Conservation (phyloP, 306 rosid genomes). For the Astragalus membranaceus region DNA sequence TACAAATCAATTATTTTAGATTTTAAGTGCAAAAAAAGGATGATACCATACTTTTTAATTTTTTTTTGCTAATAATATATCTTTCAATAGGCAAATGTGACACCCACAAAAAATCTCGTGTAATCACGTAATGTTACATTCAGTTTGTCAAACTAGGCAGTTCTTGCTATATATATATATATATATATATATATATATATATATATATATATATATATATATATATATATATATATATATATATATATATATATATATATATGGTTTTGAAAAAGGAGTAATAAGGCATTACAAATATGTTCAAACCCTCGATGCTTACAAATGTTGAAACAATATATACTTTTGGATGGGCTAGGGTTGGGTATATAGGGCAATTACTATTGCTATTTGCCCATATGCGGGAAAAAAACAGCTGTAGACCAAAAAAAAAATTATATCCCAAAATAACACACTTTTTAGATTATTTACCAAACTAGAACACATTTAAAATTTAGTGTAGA, state of each 20-base stretch:
- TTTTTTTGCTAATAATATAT: not conserved
- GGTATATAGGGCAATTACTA: not conserved
- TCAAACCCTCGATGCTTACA: not conserved
- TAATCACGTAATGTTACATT: not conserved
- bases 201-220: too few species aligned
- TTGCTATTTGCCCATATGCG: slow-evolving; percentile 9
- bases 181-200: too few species aligned
- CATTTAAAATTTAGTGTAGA: too few species aligned
- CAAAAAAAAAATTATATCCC: too few species aligned
- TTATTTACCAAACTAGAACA: too few species aligned
- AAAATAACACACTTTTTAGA: too few species aligned
- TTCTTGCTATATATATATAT: not conserved
- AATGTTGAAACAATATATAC: slow-evolving; percentile 5
- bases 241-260: too few species aligned
- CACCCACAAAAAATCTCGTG: not conserved
- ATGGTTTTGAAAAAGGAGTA: not conserved
- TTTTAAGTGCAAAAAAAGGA: too few species aligned
- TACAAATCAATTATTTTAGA: too few species aligned
- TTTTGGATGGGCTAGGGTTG: slow-evolving; percentile 4
- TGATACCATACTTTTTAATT: too few species aligned
- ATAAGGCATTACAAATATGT: not conserved
- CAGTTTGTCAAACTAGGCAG: slow-evolving; percentile 13
- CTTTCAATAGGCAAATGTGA: not conserved
- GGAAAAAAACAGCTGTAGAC: too few species aligned
- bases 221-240: too few species aligned